Base-by-base conservation (phyloP, 192 early-diverging fungal species). In the Coemansia sp. region DNA sequence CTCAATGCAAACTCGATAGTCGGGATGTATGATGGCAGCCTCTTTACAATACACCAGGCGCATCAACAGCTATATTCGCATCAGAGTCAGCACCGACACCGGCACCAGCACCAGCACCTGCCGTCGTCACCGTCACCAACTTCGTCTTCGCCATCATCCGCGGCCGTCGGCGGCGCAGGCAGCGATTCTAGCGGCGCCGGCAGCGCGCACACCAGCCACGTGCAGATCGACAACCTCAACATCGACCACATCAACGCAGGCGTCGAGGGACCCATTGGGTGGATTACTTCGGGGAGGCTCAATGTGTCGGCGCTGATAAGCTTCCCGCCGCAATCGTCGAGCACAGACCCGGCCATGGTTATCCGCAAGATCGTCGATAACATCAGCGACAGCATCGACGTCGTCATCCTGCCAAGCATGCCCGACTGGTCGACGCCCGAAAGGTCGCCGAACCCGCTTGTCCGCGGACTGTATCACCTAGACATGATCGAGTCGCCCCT, bases 11-110 rank as follows among this genome's bases (percentile, higher is more conserved):
- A 90, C 52, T 87, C 85, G 5, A 88, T 95, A 60, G 89, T 93
- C 7, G 96, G 96, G 9, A 90, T 89, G 74, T 94, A 95, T 67
- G 95, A 97, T 66, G 91, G 95, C 65, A 95, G 94, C 64, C 71
- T 97, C 61, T 98, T 98, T 63, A 92, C 89, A 58, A 88, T 97
- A 19, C 93, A 95, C 69, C 86, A 88, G 51, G 87, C 92, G n/a
- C 92, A 93, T 65, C 67, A 88, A 34, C 83, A 78, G 42, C 83
- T 88, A 11, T 57, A 49, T 9, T 35, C 32, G 8, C 49, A 35
- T 10, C 39, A 42, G 39, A 3, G 11, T 42, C 39, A 42, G 13
- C 5, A 42, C 13, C 39, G 87, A 11, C 49, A 35, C 39, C 39
- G 11, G 39, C 39, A 42, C 11, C 39, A 42, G 13, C 5, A 42